A percentile compares a stretch with the other conserved stretches of the same genome.
phyloP scores from a whole-genome alignment of 306 rosid genomes.

The Potentilla sterilis region DNA sequence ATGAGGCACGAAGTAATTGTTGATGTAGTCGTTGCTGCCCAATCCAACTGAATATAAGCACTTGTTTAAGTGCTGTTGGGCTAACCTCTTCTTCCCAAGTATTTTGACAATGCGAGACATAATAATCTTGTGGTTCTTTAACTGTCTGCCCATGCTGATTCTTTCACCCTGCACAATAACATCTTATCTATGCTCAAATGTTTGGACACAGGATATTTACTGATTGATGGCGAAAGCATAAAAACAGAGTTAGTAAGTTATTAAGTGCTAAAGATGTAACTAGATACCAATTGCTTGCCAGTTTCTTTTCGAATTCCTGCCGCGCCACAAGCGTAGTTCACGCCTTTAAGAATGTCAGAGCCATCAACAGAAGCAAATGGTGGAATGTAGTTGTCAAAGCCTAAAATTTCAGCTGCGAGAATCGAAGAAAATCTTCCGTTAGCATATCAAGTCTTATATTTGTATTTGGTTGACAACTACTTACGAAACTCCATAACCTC shows the following conservation, averaged over 20 bases:
- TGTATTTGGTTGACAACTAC: not conserved
- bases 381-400: constrained; percentile 44
- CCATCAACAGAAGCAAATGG: constrained; percentile 33
- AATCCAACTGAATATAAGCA: constrained; percentile 47
- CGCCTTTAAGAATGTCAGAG: constrained; percentile 42
- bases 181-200: not conserved
- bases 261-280: not conserved
- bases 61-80: constrained; percentile 21
- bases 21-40: constrained; percentile 30
- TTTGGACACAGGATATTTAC: not conserved
- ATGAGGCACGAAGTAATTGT: constrained; percentile 28
- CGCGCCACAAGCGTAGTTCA: constrained; percentile 72
- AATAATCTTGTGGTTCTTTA: constrained; percentile 35
- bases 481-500: not conserved
- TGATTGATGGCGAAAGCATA: not conserved
- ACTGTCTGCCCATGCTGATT: constrained; percentile 35
- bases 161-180: constrained; percentile 39
- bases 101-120: constrained; percentile 22
- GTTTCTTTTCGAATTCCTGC: constrained; percentile 50
- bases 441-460: not conserved
- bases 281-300: constrained; percentile 32
- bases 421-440: not conserved
- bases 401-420: constrained; percentile 58
- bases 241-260: not conserved
- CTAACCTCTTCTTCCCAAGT: constrained; percentile 18